Conservation (phyloP, 2,329 filamentous ascomycete species). For the Hirsutella rhossiliensis region DNA sequence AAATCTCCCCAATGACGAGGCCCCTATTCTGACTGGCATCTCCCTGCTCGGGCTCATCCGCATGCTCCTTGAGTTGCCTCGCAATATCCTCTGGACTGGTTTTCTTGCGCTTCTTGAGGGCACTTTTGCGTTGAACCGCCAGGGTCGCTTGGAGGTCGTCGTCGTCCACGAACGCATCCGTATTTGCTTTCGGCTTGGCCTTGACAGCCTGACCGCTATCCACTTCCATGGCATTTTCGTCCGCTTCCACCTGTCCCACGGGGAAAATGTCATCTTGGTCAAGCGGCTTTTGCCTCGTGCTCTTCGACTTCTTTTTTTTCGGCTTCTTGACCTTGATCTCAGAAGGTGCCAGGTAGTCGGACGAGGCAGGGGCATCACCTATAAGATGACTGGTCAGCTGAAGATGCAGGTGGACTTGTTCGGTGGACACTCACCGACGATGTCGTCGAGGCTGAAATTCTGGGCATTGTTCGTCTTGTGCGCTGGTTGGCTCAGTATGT, state of each 20-base stretch:
- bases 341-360: slow-evolving; percentile 79
- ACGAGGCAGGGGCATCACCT: slow-evolving; percentile 32
- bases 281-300: slow-evolving; percentile 56
- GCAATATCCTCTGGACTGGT: slow-evolving; percentile 78
- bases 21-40: slow-evolving; percentile 34
- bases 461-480: slow-evolving; percentile 51
- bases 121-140: slow-evolving; percentile 68
- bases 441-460: slow-evolving; percentile 70
- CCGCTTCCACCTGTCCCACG: slow-evolving; percentile 20
- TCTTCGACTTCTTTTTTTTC: slow-evolving; percentile 83
- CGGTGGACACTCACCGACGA: slow-evolving; percentile 33
- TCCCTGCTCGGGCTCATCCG: slow-evolving; percentile 37
- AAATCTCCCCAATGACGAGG: slow-evolving; percentile 89
- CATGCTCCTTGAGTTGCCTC: slow-evolving; percentile 59
- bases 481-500: slow-evolving; percentile 38
- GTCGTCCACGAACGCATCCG: slow-evolving; percentile 71
- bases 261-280: slow-evolving; percentile 51
- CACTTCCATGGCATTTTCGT: slow-evolving; percentile 58
- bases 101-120: slow-evolving; percentile 86
- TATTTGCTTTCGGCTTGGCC: slow-evolving; percentile 53
- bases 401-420: background rate
- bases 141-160: slow-evolving; percentile 84
- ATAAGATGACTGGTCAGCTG: background rate
- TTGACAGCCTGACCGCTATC: slow-evolving; percentile 42
- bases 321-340: slow-evolving; percentile 90